Evolutionary conservation across 2,329 filamentous ascomycete genomes (phyloP), one percentile per base, ranked within the genome.

Genomic region (Peltaster fructicola): DNA sequence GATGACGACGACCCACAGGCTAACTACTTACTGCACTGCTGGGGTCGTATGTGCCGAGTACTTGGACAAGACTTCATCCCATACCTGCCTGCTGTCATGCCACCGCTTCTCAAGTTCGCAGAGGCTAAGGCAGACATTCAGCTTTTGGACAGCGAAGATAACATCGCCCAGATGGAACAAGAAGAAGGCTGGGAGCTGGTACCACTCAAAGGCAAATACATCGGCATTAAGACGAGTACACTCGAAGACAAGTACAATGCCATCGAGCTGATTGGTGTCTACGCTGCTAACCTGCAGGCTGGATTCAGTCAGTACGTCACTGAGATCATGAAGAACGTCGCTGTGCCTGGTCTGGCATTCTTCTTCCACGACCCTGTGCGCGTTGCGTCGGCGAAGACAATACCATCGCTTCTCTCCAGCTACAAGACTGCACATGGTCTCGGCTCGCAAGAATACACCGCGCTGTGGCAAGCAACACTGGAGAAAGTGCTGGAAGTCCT

Each of bases 191-290:
- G 88, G 88, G 88, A 98, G 52, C 64, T 98, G 38, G 82, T 98
- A 9, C 88, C 88, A 6, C 65, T 98, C 28, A 92, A 92, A 56
- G 88, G 88, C 37, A 95, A 95, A 60, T 80, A 92, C 53, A 93
- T 98, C 44, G 88, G 88, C 36, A 98, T 98, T 57, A 82, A 84
- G 57, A 98, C 88, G 6, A 92, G 81, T 50, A 80, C 78, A 7
- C 73, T 98, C 51, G 88, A 98, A 43, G 88, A 98, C 56, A 98
- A 98, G 61, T 84, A 95, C 52, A 93, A 92, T 68, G 88, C 88
- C n/a, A 95, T 98, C 36, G 88, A 98, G 54, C 70, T 98, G 26
- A 76, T 98, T 32, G 84, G 91, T 22, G 85, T 98, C 33, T 98
- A 98, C 46, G 85, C 88, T 2, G 82, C 93, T 49, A 84, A 92